Evolutionary conservation across 441 rosid genomes (phyloP), one percentile per base, ranked within the genome.

Genomic region (Monsonia emarginata): DNA sequence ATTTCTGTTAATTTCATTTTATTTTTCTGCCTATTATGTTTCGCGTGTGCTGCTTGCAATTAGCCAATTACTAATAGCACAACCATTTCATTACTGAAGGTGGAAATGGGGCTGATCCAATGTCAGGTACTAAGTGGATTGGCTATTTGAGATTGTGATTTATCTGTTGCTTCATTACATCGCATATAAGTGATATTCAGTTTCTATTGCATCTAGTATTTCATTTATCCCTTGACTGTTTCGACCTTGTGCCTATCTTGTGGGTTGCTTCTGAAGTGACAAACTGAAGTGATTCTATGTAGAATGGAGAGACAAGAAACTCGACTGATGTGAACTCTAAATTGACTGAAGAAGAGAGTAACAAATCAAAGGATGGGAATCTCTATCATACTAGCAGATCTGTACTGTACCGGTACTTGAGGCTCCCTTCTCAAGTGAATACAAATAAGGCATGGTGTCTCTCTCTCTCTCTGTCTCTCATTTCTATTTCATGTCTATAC

Each of bases 291-390:
- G 42, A 14, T 38, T 38, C 54, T 71, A 64, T 36, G 69, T 74
- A 94, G 96, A 94, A 94, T 75, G 96, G 96, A 68, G 97, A 91
- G 75, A 83, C 88, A 14, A 44, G 50, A 44, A n/a, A 44, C 63
- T 75, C 85, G 85, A 90, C 77, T 57, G 99, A 91, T 77, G 91
- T 88, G 75, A 91, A 89, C 78, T 95, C 96, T 66, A 83, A 94
- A 82, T 80, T 84, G 61, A 69, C 82, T 38, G 97, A 94, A 76
- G 99, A 94, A 81, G 69, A 85, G 62, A 88, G 81, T 78, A 97
- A 89, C 75, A 89, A 91, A 77, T 86, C 97, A 42, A 91, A 84
- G 85, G 82, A 89, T 73, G 89, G 99, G 97, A 94, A 91, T 81
- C 88, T 94, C 72, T 82, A 90, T 56, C 96, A 91, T 80, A 83